A percentile compares a stretch with the other conserved stretches of the same genome.
These are phyloP conservation scores for Kuraishia piskuri DNA, from an alignment of 805 yeast species.

Conservation along the genomic window DNA sequence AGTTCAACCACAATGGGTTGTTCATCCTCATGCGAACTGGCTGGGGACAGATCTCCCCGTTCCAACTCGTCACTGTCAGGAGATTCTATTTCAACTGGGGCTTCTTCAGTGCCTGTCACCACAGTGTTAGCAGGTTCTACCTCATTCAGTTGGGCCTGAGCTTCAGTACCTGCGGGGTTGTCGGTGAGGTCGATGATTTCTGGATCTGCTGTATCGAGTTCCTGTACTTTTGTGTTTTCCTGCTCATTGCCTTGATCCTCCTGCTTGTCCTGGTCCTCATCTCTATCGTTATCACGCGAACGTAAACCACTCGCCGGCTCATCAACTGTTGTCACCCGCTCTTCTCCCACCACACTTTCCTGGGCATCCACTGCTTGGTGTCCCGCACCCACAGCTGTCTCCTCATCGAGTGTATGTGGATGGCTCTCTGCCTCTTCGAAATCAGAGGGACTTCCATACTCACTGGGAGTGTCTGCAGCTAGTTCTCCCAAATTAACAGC, in stretches of 20 bases:
- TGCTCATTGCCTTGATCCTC: slow-evolving; percentile 3
- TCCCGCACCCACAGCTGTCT: too few relatives aligned
- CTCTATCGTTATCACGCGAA: too few relatives aligned
- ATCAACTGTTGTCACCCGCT: too few relatives aligned
- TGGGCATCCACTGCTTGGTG: too few relatives aligned
- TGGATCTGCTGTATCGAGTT: neutral
- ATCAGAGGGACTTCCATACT: neutral
- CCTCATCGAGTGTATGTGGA: neutral
- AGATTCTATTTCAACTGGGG: neutral
- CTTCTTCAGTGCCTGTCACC: neutral
- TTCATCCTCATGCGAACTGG: neutral
- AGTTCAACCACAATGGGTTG: neutral
- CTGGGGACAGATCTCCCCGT: neutral
- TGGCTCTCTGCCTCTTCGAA: neutral
- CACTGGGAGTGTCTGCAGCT: neutral
- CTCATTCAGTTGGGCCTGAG: neutral
- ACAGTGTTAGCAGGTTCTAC: neutral
- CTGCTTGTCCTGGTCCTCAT: slow-evolving; percentile 3
- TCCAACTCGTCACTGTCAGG: neutral
- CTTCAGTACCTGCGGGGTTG: neutral
- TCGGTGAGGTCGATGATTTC: neutral
- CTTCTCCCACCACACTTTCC: too few relatives aligned
- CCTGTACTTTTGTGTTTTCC: slow-evolving; percentile 5
- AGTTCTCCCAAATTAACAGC: neutral
- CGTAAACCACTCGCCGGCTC: too few relatives aligned